These are phyloP conservation scores for Microbotryum silenes-acaulis DNA, from an alignment of 1,284 basidiomycete species.

Conservation along the genomic window DNA sequence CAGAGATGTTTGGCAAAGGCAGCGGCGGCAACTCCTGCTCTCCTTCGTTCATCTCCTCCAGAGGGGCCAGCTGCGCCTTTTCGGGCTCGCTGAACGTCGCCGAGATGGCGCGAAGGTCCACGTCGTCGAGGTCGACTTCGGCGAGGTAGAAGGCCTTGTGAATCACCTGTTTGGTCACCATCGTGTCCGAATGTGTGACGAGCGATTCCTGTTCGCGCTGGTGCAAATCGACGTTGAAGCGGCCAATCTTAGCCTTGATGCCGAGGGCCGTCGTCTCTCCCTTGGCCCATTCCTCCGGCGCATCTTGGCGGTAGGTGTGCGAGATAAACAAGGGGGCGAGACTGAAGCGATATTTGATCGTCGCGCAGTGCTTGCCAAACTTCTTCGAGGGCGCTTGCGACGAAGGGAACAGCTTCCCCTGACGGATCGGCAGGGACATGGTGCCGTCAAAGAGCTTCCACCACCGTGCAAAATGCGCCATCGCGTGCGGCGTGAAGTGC, in stretches of 20 bases:
- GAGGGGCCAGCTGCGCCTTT: constrained; percentile 45
- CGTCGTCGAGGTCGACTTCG: constrained; percentile 68
- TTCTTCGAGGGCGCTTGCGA: constrained; percentile 71
- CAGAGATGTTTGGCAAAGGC: constrained; percentile 17
- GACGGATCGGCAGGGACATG: constrained; percentile 75
- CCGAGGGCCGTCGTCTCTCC: constrained; percentile 76
- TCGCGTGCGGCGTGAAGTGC: constrained; percentile 78
- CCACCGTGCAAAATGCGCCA: constrained; percentile 90
- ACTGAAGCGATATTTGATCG: constrained; percentile 83
- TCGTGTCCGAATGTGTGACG: constrained; percentile 41
- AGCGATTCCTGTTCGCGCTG: constrained; percentile 74
- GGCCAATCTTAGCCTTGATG: constrained; percentile 68
- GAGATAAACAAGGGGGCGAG: constrained; percentile 73
- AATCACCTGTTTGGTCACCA: constrained; percentile 49
- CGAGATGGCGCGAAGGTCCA: constrained; percentile 70
- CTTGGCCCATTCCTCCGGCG: constrained; percentile 63
- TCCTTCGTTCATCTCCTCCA: constrained; percentile 7
- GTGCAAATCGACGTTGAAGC: constrained; percentile 83
- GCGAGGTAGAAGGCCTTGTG: constrained; percentile 91
- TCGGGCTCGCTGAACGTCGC: constrained; percentile 68
- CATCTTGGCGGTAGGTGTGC: constrained; percentile 78
- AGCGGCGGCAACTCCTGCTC: constrained; percentile 19
- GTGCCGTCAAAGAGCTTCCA: constrained; percentile 74
- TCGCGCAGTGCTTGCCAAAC: constrained; percentile 79
- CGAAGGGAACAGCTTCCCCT: constrained; percentile 70